Conservation (phyloP, 2,329 filamentous ascomycete species). For the Claviceps maximensis region DNA sequence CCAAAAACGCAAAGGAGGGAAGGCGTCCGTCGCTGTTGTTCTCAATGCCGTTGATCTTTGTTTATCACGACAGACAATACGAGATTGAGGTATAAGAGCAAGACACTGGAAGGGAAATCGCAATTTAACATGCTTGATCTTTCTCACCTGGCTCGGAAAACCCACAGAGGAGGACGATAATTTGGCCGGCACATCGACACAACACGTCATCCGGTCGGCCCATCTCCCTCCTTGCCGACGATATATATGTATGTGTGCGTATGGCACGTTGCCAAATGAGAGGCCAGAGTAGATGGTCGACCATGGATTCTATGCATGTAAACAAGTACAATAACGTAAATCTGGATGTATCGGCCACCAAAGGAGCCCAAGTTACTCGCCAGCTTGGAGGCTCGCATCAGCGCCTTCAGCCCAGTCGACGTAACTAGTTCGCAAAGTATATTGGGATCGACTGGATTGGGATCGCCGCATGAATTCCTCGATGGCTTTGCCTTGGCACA, state of each 20-base stretch:
- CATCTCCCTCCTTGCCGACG: neutral
- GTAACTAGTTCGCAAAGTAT: neutral
- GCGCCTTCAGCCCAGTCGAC: neutral
- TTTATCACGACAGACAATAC: no score
- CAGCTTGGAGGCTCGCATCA: neutral
- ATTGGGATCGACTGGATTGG: neutral
- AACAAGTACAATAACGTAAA: neutral
- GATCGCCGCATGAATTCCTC: neutral
- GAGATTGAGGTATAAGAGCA: no score
- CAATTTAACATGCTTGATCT: neutral
- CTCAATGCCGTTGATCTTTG: no score
- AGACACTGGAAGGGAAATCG: no score
- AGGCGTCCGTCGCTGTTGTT: neutral
- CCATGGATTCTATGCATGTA: neutral
- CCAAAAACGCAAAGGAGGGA: neutral
- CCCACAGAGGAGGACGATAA: slow-evolving; percentile 1
- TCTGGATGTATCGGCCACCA: neutral
- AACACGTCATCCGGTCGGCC: slow-evolving; percentile 2
- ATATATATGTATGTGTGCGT: neutral
- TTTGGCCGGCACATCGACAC: slow-evolving; percentile 1
- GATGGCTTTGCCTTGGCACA: neutral
- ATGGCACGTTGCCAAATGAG: neutral
- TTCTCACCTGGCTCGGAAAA: neutral
- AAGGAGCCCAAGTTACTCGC: neutral
- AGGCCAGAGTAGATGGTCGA: neutral